Base-by-base conservation (phyloP, 495 filamentous ascomycete species). In the Parathielavia appendiculata region DNA sequence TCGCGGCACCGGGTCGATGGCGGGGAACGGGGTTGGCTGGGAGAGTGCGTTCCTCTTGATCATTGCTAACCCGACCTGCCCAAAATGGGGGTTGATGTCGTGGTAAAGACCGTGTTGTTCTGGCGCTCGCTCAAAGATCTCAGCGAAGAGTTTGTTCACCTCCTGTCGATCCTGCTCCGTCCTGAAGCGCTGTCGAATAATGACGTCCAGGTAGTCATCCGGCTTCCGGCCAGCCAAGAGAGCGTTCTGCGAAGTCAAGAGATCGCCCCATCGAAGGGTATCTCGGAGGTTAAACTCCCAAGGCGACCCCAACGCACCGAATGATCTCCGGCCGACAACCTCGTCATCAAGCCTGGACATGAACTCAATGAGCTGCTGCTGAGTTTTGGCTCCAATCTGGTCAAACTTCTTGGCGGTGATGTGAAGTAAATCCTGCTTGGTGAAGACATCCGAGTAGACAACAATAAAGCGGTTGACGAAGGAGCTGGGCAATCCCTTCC, bases 241-340 rank as follows among this genome's bases (percentile, higher is more conserved):
- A 43, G 78, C 70, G 66, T 84, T 68, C 54, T 81, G 55, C 36
- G 81, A 77, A 7, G 75, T 79, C 35, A 90, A 74, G 45, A 99
- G 67, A 55, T 90, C 80, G 35, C 97, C 79, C 92, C 92, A 97
- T 39, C 95, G 82, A 46, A 92, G 81, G 7, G 87, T 89, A 72
- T 99, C 95, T 66, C 95, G 85, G 59, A 99, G 74, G 62, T 99
- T 99, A 65, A 99, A 91, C 66, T 99, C 95, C 95, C 92, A 97
- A 3, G 93, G 95, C 11, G 87, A 87, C 48, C 95, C 95, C 51
- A 86, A 75, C n/a, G 82, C 74, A 16, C 89, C 92, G 62, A 97
- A 84, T 36, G 74, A 71, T 46, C 84, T 81, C 35, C 83, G 77
- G 36, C 81, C 74, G 5, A 83, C 77, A 43, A 96, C 83, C 5